Evolutionary conservation across 352 stramenopile species (phyloP).

Genomic region (Globisporangium canariense): DNA sequence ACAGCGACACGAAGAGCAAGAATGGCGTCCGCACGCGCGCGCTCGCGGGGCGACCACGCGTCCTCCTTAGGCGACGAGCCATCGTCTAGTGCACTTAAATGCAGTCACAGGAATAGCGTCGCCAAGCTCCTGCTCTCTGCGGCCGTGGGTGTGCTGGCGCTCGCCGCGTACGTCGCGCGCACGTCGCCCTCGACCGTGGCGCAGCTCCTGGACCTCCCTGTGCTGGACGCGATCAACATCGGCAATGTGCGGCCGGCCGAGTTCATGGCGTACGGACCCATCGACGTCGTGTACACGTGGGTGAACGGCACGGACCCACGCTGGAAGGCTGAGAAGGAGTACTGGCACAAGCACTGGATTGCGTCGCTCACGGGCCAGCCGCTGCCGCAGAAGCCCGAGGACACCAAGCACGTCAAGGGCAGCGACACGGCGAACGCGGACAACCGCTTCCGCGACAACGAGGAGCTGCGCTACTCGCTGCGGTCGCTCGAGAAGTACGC

Average conservation of each 20-base stretch:
- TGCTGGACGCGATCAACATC: conserved; percentile 46
- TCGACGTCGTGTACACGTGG: conserved; percentile 97
- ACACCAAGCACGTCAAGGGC: conserved; percentile 46
- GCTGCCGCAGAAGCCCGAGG: conserved; percentile 51
- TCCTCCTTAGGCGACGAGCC: neutral
- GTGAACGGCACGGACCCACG: conserved; percentile 93
- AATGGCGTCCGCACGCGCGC: conserved; percentile 19
- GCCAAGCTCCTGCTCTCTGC: neutral
- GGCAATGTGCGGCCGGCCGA: conserved; percentile 48
- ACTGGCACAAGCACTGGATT: conserved; percentile 88
- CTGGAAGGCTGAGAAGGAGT: conserved; percentile 89
- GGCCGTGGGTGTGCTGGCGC: conserved; percentile 7
- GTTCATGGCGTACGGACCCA: conserved; percentile 75
- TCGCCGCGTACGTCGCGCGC: conserved; percentile 11
- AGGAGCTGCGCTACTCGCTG: conserved; percentile 92
- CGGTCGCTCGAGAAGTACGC: conserved; percentile 94
- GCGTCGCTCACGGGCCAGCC: conserved; percentile 77
- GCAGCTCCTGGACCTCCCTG: conserved; percentile 9
- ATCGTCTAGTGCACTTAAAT: neutral
- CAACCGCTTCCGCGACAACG: conserved; percentile 94
- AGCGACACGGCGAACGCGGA: conserved; percentile 72
- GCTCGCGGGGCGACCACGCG: conserved; percentile 11
- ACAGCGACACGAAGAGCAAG: neutral
- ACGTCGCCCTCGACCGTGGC: conserved; percentile 2
- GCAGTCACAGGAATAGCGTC: neutral